A percentile compares a stretch with the other conserved stretches of the same genome.
These are phyloP conservation scores for Stromatinia cepivora DNA, from an alignment of 2,329 filamentous ascomycete species.

Conservation along the genomic window DNA sequence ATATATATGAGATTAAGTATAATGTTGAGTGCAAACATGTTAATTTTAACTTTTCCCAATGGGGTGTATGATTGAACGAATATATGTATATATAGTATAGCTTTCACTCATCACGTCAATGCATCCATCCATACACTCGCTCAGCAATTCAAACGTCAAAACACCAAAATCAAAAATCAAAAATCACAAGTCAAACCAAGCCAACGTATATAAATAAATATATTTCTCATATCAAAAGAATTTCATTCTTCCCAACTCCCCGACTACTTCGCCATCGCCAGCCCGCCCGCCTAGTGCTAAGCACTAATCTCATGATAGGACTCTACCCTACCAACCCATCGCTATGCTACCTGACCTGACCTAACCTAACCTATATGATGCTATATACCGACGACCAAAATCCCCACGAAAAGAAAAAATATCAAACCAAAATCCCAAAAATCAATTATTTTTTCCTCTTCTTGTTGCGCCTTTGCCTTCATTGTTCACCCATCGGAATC, in stretches of 20 bases:
- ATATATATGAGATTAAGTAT: too few relatives aligned
- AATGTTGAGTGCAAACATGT: too few relatives aligned
- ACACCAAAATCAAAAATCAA: too few relatives aligned
- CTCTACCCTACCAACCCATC: background rate
- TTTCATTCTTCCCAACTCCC: background rate
- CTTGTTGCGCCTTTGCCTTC: slow-evolving; percentile 5
- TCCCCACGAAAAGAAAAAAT: background rate
- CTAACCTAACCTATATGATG: background rate
- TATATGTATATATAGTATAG: too few relatives aligned
- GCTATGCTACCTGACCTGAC: slow-evolving; percentile 6
- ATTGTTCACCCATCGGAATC: background rate
- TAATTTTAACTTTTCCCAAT: too few relatives aligned
- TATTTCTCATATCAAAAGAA: background rate
- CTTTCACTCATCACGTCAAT: too few relatives aligned
- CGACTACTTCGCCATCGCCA: background rate
- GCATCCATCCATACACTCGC: too few relatives aligned
- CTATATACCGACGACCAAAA: background rate
- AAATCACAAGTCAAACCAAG: too few relatives aligned
- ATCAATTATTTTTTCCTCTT: background rate
- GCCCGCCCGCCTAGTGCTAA: background rate
- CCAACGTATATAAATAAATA: background rate
- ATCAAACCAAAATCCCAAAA: background rate
- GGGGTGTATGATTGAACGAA: too few relatives aligned
- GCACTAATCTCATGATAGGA: background rate
- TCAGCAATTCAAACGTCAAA: too few relatives aligned